A percentile compares a stretch with the other conserved stretches of the same genome.
Conservation (phyloP, 192 early-diverging fungal genomes). For the Backusella sp. region DNA sequence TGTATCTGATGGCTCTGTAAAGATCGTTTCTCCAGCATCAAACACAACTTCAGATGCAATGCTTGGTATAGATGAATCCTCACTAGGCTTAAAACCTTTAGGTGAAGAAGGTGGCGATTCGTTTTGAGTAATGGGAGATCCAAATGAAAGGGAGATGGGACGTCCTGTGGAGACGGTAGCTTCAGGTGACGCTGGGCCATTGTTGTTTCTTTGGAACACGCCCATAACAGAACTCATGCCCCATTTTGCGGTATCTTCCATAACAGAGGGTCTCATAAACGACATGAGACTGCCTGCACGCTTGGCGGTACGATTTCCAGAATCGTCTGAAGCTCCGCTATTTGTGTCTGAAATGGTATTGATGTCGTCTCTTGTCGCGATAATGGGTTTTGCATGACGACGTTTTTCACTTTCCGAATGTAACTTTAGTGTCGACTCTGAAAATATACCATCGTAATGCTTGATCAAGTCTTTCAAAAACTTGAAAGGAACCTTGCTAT, state of each 20-base stretch:
- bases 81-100: not conserved
- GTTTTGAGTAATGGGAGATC: slow-evolving; percentile 14
- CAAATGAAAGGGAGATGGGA: slow-evolving; percentile 3
- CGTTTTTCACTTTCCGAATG: slow-evolving; percentile 30
- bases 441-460: slow-evolving; percentile 44
- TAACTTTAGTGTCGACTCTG: slow-evolving; percentile 12
- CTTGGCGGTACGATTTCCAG: not conserved
- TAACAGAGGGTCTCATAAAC: slow-evolving; percentile 11
- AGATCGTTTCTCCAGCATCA: slow-evolving; percentile 17
- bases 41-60: slow-evolving; percentile 18
- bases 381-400: slow-evolving; percentile 15
- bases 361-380: not conserved
- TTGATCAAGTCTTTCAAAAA: slow-evolving; percentile 47
- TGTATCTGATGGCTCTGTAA: not conserved
- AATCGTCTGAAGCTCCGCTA: not conserved
- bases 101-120: slow-evolving; percentile 29
- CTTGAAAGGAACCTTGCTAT: slow-evolving; percentile 41
- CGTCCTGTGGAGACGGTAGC: not conserved
- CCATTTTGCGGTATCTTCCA: slow-evolving; percentile 21
- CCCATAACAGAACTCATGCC: slow-evolving; percentile 18
- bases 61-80: not conserved
- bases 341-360: not conserved
- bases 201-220: slow-evolving; percentile 18
- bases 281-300: slow-evolving; percentile 15
- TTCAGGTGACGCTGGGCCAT: not conserved